Evolutionary conservation across 2,329 filamentous ascomycete species (phyloP).

Genomic region (Fusarium euwallaceae): DNA sequence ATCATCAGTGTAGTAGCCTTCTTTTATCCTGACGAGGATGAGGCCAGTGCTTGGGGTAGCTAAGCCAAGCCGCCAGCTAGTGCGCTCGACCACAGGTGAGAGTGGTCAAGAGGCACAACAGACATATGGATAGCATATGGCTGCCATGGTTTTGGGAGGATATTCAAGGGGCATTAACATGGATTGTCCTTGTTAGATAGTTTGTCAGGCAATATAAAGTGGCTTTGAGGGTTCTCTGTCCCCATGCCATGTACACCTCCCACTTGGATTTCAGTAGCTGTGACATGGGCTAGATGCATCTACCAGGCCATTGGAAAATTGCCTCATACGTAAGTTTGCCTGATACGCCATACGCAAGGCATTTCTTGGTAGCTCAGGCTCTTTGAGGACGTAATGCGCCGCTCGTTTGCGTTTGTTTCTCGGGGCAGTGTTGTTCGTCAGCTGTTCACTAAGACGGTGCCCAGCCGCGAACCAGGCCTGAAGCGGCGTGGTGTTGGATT

Average conservation of each 20-base stretch:
- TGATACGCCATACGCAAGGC: not conserved
- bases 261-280: not conserved
- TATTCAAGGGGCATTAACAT: not conserved
- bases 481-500: conserved; percentile 33
- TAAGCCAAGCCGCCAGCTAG: conserved; percentile 2
- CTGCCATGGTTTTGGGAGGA: not conserved
- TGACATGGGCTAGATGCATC: not conserved
- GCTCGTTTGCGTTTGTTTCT: conserved; percentile 2
- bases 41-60: conserved; percentile 59
- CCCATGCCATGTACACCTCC: not conserved
- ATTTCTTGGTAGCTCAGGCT: not conserved
- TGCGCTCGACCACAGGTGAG: conserved; percentile 20
- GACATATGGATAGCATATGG: not conserved
- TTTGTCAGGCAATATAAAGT: conserved; percentile 1
- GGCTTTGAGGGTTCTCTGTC: conserved; percentile 1
- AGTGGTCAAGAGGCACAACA: not conserved
- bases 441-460: not conserved
- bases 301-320: not conserved
- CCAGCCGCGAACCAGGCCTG: conserved; percentile 7
- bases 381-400: not conserved
- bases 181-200: conserved; percentile 6
- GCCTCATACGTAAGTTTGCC: not conserved
- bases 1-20: conserved; percentile 77
- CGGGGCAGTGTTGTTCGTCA: conserved; percentile 22
- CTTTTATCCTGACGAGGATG: conserved; percentile 69